Evolutionary conservation across 345 rosid genomes (phyloP), one percentile per base, ranked within the genome.

Genomic region (Linum usitatissimum): DNA sequence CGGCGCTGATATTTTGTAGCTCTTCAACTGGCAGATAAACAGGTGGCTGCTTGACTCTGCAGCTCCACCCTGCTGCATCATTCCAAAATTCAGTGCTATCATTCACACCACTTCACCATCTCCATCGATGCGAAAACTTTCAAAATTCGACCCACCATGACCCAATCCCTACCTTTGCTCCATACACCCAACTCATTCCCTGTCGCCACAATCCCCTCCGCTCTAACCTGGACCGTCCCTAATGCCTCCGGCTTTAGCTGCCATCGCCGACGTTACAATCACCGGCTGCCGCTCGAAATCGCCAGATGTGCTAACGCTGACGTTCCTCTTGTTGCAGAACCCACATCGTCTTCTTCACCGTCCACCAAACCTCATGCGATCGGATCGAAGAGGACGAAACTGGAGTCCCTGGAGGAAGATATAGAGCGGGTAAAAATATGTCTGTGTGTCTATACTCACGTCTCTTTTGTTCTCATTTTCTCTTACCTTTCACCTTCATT

Each of bases 341-440:
- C 70, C 23, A 20, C 6, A 3, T 30, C 36, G 9, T 20, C 66
- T 42, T 3, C 69, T 42, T 56, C 70, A 13, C 7, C 66, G 21
- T 9, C 60, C 4, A 38, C 76, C 7, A 67, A 84, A 0, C 68
- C 75, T 18, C 58, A 77, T 56, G 73, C 68, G 17, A 55, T 68
- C 30, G 55, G 77, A 6, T 60, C 83, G 4, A 62, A 66, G 62
- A 20, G 36, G 18, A 39, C 59, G 18, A 61, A 68, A 23, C 9
- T 71, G 30, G 87, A 83, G 61, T 72, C 53, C 60, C 10, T 76
- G 5, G 97, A 90, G 72, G 91, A 73, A 19, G 64, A 55, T 30
- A 73, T 90, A 18, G 91, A 90, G 82, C 86, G 81, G 90, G 97
- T 86, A 51, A 55, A 8, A 55, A 8, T 34, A 3, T 34, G 10